Conservation (phyloP, 2,329 filamentous ascomycete species). For the Paracorniculantispora psalliotae region DNA sequence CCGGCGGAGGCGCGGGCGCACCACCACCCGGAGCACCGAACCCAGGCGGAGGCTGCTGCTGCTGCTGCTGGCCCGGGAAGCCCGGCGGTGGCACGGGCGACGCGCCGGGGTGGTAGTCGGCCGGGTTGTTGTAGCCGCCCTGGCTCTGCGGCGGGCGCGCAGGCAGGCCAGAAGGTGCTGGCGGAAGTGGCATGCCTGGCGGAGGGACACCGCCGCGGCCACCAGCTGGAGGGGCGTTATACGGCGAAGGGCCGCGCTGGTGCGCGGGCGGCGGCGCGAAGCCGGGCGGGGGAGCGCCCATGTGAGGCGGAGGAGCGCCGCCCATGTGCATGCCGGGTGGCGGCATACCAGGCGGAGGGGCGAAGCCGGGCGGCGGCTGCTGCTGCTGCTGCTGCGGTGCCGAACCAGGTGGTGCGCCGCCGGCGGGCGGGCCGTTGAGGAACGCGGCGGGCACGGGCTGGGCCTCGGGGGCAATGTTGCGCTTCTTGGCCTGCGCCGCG, state of each 20-base stretch:
- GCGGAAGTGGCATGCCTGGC: constrained; percentile 35
- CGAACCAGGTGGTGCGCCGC: constrained; percentile 18
- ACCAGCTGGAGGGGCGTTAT: constrained; percentile 23
- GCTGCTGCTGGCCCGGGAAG: constrained; percentile 28
- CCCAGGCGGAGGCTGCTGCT: constrained; percentile 33
- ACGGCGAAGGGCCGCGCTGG: constrained; percentile 29
- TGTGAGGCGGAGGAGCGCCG: constrained; percentile 19
- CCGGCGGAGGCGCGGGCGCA: constrained; percentile 36
- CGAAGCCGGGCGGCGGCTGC: constrained; percentile 29
- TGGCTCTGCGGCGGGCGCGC: constrained; percentile 45
- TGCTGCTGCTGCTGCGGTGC: no score
- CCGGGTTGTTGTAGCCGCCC: constrained; percentile 40
- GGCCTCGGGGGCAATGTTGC: constrained; percentile 81
- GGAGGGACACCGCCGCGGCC: constrained; percentile 22
- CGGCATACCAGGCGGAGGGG: constrained; percentile 23
- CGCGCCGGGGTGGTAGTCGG: constrained; percentile 42
- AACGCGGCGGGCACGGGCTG: constrained; percentile 73
- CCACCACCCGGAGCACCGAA: constrained; percentile 30
- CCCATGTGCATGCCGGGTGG: constrained; percentile 21
- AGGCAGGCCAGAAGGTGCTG: constrained; percentile 46
- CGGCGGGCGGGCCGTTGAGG: constrained; percentile 35
- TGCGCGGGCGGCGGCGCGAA: constrained; percentile 30
- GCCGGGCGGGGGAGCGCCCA: constrained; percentile 20
- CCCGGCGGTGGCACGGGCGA: constrained; percentile 32
- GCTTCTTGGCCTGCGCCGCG: constrained; percentile 86